A percentile compares a stretch with the other conserved stretches of the same genome.
These are phyloP conservation scores for Luvunga scandens DNA, from an alignment of 345 rosid species.

Conservation along the genomic window DNA sequence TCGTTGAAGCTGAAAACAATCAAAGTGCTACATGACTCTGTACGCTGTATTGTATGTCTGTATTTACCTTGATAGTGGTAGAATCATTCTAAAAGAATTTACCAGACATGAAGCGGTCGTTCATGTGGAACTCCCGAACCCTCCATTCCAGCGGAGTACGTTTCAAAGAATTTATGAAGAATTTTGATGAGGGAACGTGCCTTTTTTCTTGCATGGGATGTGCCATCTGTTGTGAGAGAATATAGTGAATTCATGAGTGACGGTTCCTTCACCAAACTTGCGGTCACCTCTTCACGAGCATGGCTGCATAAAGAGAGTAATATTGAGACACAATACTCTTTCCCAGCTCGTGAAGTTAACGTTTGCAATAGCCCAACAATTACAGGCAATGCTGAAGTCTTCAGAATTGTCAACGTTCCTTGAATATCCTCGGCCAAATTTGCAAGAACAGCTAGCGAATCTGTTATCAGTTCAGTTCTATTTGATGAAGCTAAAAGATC, in stretches of 20 bases:
- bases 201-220: slow-evolving; percentile 38
- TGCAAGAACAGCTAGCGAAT: slow-evolving; percentile 65
- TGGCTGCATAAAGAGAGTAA: slow-evolving; percentile 47
- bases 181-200: slow-evolving; percentile 41
- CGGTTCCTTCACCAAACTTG: slow-evolving; percentile 31
- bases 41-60: background rate
- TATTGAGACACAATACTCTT: slow-evolving; percentile 57
- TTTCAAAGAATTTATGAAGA: slow-evolving; percentile 43
- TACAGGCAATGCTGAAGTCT: slow-evolving; percentile 39
- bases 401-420: slow-evolving; percentile 49
- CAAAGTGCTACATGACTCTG: background rate
- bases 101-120: slow-evolving; percentile 21
- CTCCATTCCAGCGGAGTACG: slow-evolving; percentile 22
- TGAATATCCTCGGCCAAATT: slow-evolving; percentile 45
- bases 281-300: slow-evolving; percentile 48
- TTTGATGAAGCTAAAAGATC: slow-evolving; percentile 38
- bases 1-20: background rate
- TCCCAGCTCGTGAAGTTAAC: slow-evolving; percentile 34
- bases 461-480: slow-evolving; percentile 47
- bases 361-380: slow-evolving; percentile 36
- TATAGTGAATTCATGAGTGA: slow-evolving; percentile 45
- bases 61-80: slow-evolving; percentile 16
- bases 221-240: slow-evolving; percentile 40
- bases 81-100: background rate
- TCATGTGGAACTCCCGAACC: slow-evolving; percentile 22